Evolutionary conservation across 768 basidiomycete genomes (phyloP), one percentile per base, ranked within the genome.

Genomic region (Lentinula sp.): DNA sequence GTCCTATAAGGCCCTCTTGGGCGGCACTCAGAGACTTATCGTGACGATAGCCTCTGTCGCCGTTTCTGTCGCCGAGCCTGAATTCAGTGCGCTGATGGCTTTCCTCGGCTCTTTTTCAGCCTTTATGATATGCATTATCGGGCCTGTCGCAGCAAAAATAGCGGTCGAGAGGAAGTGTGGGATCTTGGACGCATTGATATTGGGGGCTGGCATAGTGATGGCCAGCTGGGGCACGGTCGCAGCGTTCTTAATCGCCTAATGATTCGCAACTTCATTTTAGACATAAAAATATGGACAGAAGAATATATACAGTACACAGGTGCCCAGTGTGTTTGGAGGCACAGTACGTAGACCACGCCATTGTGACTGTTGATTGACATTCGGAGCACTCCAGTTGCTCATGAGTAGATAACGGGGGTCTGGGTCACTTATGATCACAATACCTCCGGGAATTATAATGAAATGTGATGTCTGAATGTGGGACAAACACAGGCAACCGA

Each of bases 31-130:
- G 65, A 79, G 93, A 56, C 72, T 85, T 28, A 64, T 75, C 56
- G 71, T 94, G 48, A 84, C 88, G 0, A 65, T 79, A 9, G 66
- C 86, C 37, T 82, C 88, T 23, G 86, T 92, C 12, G 70, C 72
- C 36, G 84, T 88, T 28, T 93, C 94, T 18, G 87, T 93, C 61
- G 69, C 83, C 56, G 71, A 95, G 20, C 93, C 93, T 5, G 83
- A 90, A 58, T 95, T 95, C 72, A 85, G 87, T 64, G 79, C 85
- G 4, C 77, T 88, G 72, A 93, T 95, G 90, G 91, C 93, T 1
- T 91, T 97, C 71, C 76, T 98, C 57, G 95, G 95, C 2, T 87
- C 91, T n/a, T 93, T 93, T 71, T 86, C 88, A 39, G 90, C 93
- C 0, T 86, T 86, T 64, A 75, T 86, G 67, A 79, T 93, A 23